A percentile compares a stretch with the other conserved stretches of the same genome.
These are phyloP conservation scores for Sporothrix brunneoviolacea DNA, from an alignment of 2,329 filamentous ascomycete genomes.

Conservation along the genomic window DNA sequence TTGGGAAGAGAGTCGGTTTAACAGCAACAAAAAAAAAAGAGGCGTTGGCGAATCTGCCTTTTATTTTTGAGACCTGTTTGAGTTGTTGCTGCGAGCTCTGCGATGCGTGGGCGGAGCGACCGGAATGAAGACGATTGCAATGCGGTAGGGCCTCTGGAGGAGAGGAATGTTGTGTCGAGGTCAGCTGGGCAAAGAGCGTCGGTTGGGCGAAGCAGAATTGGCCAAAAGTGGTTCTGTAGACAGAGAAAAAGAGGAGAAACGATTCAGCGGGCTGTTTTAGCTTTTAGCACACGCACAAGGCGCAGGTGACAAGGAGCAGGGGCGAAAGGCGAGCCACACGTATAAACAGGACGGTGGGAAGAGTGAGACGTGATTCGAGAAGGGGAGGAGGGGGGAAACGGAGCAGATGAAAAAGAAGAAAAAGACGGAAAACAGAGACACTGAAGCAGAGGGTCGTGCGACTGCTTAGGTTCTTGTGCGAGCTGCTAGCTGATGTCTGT, in stretches of 20 bases:
- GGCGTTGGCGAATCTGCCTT: neutral
- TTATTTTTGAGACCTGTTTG: neutral
- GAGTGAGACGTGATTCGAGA: no score
- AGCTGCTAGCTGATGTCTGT: constrained; percentile 5
- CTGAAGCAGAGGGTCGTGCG: neutral
- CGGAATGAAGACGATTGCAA: no score
- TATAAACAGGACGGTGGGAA: no score
- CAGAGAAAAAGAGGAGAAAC: constrained; percentile 14
- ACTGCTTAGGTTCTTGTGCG: neutral
- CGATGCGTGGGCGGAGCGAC: constrained; percentile 4
- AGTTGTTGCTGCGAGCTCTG: neutral
- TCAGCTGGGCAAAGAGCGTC: constrained; percentile 11
- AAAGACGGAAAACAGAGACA: neutral
- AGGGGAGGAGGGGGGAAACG: neutral
- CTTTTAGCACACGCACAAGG: no score
- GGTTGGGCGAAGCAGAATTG: no score
- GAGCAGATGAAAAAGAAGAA: neutral
- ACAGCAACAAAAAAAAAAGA: neutral
- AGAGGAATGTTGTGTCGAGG: constrained; percentile 5
- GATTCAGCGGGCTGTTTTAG: constrained; percentile 8
- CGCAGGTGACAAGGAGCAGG: no score
- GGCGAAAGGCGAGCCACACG: no score
- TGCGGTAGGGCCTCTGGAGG: no score
- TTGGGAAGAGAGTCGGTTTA: constrained; percentile 7
- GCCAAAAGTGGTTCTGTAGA: constrained; percentile 2